Conservation (phyloP, 2,329 filamentous ascomycete genomes). For the Tothia fuscella region DNA sequence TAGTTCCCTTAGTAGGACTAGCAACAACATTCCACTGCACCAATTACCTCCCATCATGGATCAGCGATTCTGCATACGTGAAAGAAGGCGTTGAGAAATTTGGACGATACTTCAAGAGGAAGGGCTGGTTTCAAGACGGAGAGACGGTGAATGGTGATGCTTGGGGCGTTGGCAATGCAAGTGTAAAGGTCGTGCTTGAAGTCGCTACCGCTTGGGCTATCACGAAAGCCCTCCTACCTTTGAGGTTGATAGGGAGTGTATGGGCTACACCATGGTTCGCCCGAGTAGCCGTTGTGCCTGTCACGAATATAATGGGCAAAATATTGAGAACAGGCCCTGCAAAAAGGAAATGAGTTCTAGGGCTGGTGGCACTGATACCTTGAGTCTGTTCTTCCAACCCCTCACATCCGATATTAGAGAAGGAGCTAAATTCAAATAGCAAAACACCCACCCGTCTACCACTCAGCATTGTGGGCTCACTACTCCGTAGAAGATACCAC, state of each 20-base stretch:
- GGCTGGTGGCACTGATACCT: background rate
- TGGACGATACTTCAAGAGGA: slow-evolving; percentile 62
- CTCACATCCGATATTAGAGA: background rate
- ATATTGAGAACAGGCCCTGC: background rate
- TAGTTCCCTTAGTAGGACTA: slow-evolving; percentile 66
- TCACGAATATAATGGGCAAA: slow-evolving; percentile 2
- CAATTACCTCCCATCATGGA: slow-evolving; percentile 53
- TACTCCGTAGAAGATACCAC: too few relatives aligned
- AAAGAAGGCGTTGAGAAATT: slow-evolving; percentile 59
- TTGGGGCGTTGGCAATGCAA: slow-evolving; percentile 30
- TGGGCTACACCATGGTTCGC: slow-evolving; percentile 94
- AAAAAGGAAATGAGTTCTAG: background rate
- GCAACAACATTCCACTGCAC: slow-evolving; percentile 71
- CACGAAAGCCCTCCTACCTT: slow-evolving; percentile 72
- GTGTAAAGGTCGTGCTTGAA: slow-evolving; percentile 46
- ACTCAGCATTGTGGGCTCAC: background rate
- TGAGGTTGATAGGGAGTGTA: slow-evolving; percentile 64
- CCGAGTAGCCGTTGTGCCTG: slow-evolving; percentile 44
- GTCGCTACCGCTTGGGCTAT: slow-evolving; percentile 84
- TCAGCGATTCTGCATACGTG: slow-evolving; percentile 40
- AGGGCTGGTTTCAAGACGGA: slow-evolving; percentile 62
- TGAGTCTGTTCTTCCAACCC: too few relatives aligned
- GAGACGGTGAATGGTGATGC: slow-evolving; percentile 21
- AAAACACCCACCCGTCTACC: background rate
- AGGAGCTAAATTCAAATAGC: background rate